phyloP scores from a whole-genome alignment of 1,139 yeast genomes.

The Wickerhamomyces sp. region DNA sequence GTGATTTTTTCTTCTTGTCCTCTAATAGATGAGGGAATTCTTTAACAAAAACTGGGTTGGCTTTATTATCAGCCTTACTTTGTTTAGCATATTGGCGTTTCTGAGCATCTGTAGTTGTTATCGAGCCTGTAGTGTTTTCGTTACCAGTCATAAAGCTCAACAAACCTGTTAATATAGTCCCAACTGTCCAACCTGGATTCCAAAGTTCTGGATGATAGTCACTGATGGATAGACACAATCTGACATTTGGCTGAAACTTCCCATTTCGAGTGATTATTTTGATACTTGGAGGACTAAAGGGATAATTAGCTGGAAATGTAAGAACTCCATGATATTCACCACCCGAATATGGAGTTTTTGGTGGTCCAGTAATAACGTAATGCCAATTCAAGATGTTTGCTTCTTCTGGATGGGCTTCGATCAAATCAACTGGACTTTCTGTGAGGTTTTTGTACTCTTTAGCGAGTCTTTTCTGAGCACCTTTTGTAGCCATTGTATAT shows the following conservation, averaged over 20 bases:
- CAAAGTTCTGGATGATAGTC: constrained; percentile 76
- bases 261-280: constrained; percentile 76
- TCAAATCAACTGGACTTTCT: constrained; percentile 61
- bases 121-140: constrained; percentile 17
- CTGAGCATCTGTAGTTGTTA: background rate
- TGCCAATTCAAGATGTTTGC: constrained; percentile 67
- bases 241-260: constrained; percentile 38
- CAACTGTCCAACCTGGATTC: constrained; percentile 83
- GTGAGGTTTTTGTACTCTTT: constrained; percentile 61
- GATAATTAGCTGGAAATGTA: constrained; percentile 67
- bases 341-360: constrained; percentile 62
- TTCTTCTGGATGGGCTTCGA: constrained; percentile 65
- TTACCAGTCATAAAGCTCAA: constrained; percentile 55
- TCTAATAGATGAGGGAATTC: constrained; percentile 65
- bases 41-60: constrained; percentile 41
- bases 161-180: constrained; percentile 66
- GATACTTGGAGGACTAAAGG: constrained; percentile 75
- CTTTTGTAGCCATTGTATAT: constrained; percentile 13
- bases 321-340: constrained; percentile 78
- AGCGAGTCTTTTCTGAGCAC: constrained; percentile 35
- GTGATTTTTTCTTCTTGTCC: constrained; percentile 29
- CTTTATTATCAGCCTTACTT: constrained; percentile 18
- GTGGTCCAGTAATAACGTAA: constrained; percentile 73
- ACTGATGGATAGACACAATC: constrained; percentile 42
- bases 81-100: constrained; percentile 8